Percentiles rank a stretch among this genome's conserved stretches.
Conservation (phyloP, 75 land plant genomes). For the Sequoia sempervirens region DNA sequence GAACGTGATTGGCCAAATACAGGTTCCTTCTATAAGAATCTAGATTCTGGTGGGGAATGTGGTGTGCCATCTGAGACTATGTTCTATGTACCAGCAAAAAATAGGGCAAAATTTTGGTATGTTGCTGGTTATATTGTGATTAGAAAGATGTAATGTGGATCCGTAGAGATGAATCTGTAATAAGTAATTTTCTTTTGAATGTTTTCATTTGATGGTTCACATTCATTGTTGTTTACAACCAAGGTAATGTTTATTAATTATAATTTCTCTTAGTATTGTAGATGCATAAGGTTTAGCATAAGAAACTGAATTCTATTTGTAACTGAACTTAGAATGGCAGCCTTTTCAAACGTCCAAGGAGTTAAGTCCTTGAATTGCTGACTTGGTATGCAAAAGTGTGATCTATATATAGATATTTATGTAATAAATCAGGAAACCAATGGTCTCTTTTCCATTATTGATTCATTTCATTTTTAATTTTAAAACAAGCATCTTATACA, state of each 20-base stretch:
- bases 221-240: background rate
- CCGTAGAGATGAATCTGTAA: background rate
- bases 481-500: background rate
- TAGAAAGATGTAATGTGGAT: background rate
- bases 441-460: background rate
- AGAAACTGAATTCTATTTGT: background rate
- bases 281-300: background rate
- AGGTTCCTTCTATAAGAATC: slow-evolving; percentile 67
- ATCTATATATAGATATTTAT: background rate
- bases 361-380: background rate
- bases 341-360: background rate
- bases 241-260: background rate
- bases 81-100: slow-evolving; percentile 77
- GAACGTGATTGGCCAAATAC: slow-evolving; percentile 81
- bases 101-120: slow-evolving; percentile 82
- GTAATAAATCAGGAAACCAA: background rate
- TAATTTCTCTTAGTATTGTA: background rate
- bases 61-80: slow-evolving; percentile 74
- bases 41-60: slow-evolving; percentile 91
- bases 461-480: background rate
- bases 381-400: background rate
- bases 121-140: background rate
- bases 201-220: background rate
- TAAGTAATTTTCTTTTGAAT: background rate
- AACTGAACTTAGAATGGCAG: background rate